Percentiles rank a stretch among this genome's conserved stretches.
Evolutionary conservation across 2,329 filamentous ascomycete genomes (phyloP).

Genomic region (Alternaria alternata): DNA sequence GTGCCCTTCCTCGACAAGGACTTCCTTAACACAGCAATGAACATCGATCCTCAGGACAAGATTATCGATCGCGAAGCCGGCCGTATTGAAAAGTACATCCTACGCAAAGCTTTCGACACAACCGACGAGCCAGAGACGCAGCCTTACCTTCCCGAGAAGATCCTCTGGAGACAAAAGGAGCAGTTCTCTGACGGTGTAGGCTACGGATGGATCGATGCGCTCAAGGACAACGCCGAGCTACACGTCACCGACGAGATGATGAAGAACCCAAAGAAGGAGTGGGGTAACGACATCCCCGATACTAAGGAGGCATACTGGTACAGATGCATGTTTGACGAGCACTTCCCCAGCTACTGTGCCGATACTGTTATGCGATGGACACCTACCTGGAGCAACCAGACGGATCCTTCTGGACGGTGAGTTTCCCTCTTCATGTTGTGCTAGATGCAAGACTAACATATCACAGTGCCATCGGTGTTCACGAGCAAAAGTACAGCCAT

Average conservation of each 20-base stretch:
- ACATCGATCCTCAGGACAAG: slow-evolving; percentile 93
- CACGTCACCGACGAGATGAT: slow-evolving; percentile 97
- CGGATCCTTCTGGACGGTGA: slow-evolving; percentile 90
- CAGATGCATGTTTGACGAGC: slow-evolving; percentile 97
- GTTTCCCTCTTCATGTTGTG: slow-evolving; percentile 23
- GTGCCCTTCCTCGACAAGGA: slow-evolving; percentile 98
- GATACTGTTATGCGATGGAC: slow-evolving; percentile 96
- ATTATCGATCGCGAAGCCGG: slow-evolving; percentile 80
- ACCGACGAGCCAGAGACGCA: slow-evolving; percentile 79
- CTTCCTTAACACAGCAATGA: slow-evolving; percentile 93
- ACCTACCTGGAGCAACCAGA: slow-evolving; percentile 96
- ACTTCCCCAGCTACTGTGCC: slow-evolving; percentile 91
- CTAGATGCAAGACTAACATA: slow-evolving; percentile 18
- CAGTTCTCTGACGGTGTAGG: slow-evolving; percentile 99
- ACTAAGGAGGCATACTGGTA: slow-evolving; percentile 99
- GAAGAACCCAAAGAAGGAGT: slow-evolving; percentile 97
- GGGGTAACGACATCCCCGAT: slow-evolving; percentile 91
- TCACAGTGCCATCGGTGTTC: slow-evolving; percentile 44
- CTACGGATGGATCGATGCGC: slow-evolving; percentile 97
- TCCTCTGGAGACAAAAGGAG: slow-evolving; percentile 98
- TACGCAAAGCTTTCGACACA: slow-evolving; percentile 97
- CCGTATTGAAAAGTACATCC: slow-evolving; percentile 94
- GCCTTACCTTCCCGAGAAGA: slow-evolving; percentile 93
- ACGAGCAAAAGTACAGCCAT: slow-evolving; percentile 46
- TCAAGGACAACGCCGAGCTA: slow-evolving; percentile 92